phyloP scores from a whole-genome alignment of 2,329 filamentous ascomycete species.

The Chrysoporthe cubensis region DNA sequence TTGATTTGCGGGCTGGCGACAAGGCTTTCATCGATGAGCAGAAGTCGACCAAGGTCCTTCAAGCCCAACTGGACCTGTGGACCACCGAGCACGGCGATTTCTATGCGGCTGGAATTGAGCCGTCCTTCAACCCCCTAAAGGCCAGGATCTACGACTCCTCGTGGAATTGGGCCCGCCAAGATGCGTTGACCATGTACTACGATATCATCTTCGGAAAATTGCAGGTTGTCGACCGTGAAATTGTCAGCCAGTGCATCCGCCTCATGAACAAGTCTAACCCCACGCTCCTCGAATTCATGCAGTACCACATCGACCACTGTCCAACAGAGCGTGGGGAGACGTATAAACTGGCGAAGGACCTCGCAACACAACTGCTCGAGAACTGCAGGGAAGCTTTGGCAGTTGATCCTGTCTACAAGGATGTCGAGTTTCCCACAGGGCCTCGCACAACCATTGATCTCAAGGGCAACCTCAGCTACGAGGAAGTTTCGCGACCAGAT shows the following conservation, averaged over 20 bases:
- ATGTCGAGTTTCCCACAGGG: slow-evolving; percentile 88
- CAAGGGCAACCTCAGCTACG: slow-evolving; percentile 89
- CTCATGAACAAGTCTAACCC: slow-evolving; percentile 99
- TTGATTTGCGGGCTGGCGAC: slow-evolving; percentile 95
- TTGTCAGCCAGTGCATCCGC: slow-evolving; percentile 96
- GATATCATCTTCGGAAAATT: slow-evolving; percentile 98
- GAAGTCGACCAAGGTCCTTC: slow-evolving; percentile 83
- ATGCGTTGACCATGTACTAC: slow-evolving; percentile 97
- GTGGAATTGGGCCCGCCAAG: slow-evolving; percentile 99
- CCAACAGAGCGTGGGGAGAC: slow-evolving; percentile 96
- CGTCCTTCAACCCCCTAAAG: slow-evolving; percentile 90
- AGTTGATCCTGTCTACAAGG: slow-evolving; percentile 88
- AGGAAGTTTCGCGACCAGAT: slow-evolving; percentile 83
- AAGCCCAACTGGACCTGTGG: slow-evolving; percentile 94
- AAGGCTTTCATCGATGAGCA: slow-evolving; percentile 86
- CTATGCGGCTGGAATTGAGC: slow-evolving; percentile 92
- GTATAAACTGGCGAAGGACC: slow-evolving; percentile 94
- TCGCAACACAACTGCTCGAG: slow-evolving; percentile 90
- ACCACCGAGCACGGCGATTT: slow-evolving; percentile 94
- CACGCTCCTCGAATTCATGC: slow-evolving; percentile 96
- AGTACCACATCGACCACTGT: slow-evolving; percentile 99
- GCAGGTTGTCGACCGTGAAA: slow-evolving; percentile 92
- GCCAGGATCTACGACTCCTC: slow-evolving; percentile 96
- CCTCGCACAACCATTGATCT: slow-evolving; percentile 91
- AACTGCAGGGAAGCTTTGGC: slow-evolving; percentile 94